A percentile compares a stretch with the other conserved stretches of the same genome.
Evolutionary conservation across 2,329 filamentous ascomycete species (phyloP).

Genomic region (Sporothrix globosa): DNA sequence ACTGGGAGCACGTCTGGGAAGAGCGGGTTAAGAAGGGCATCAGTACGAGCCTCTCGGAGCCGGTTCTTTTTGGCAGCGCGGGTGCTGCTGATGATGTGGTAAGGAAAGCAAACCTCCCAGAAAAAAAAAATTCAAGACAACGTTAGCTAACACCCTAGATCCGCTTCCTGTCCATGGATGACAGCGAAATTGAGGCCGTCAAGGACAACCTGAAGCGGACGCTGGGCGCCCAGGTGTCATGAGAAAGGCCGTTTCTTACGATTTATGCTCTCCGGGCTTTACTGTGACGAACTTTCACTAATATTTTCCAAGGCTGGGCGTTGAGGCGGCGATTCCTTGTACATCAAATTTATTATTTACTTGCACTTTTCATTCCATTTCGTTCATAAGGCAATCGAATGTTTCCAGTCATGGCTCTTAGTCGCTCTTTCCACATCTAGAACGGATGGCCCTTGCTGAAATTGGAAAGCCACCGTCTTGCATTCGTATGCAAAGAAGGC

Average conservation of each 20-base stretch:
- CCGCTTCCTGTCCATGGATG: slow-evolving; percentile 67
- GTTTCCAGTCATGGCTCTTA: background rate
- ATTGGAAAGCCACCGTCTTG: background rate
- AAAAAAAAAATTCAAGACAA: background rate
- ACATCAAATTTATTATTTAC: background rate
- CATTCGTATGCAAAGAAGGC: background rate
- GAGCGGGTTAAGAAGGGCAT: slow-evolving; percentile 81
- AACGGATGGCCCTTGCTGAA: background rate
- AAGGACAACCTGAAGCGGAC: slow-evolving; percentile 63
- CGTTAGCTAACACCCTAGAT: slow-evolving; percentile 51
- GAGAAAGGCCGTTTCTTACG: background rate
- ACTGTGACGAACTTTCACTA: background rate
- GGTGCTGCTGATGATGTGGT: slow-evolving; percentile 72
- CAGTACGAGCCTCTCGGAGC: slow-evolving; percentile 74
- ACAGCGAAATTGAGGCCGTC: slow-evolving; percentile 59
- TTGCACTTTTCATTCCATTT: background rate
- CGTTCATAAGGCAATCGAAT: background rate
- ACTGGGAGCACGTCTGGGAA: slow-evolving; percentile 98
- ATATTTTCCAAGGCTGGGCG: background rate
- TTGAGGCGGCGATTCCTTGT: background rate
- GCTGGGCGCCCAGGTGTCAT: slow-evolving; percentile 41
- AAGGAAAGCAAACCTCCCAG: slow-evolving; percentile 41
- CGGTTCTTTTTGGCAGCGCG: slow-evolving; percentile 72
- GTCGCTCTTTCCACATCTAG: background rate
- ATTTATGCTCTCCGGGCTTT: background rate